These are phyloP conservation scores for Sugiyamaella novakii DNA, from an alignment of 1,139 yeast species.

Conservation along the genomic window DNA sequence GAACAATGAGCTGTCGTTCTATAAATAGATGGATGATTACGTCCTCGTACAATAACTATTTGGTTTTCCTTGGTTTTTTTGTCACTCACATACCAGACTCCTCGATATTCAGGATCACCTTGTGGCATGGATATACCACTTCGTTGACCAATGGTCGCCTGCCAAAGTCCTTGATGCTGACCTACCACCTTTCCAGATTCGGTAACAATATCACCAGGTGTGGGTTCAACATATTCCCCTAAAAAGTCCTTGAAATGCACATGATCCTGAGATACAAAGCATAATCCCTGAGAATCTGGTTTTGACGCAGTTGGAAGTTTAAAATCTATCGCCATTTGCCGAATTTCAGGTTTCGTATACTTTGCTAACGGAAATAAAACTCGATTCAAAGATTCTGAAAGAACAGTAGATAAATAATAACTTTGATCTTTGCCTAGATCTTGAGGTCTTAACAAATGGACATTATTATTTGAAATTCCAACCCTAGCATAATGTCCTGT, in stretches of 20 bases:
- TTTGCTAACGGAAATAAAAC: slow-evolving; percentile 81
- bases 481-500: slow-evolving; percentile 91
- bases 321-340: slow-evolving; percentile 61
- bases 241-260: slow-evolving; percentile 75
- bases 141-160: slow-evolving; percentile 90
- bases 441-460: slow-evolving; percentile 60
- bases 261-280: slow-evolving; percentile 77
- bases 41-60: slow-evolving; percentile 74
- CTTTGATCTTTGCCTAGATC: slow-evolving; percentile 82
- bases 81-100: slow-evolving; percentile 84
- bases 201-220: slow-evolving; percentile 77
- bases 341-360: slow-evolving; percentile 69
- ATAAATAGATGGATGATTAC: slow-evolving; percentile 62
- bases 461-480: slow-evolving; percentile 40
- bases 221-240: slow-evolving; percentile 68
- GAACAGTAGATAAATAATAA: slow-evolving; percentile 76
- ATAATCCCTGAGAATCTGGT: slow-evolving; percentile 92
- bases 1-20: slow-evolving; percentile 48
- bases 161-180: slow-evolving; percentile 83
- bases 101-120: slow-evolving; percentile 70
- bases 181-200: slow-evolving; percentile 75
- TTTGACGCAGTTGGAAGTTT: slow-evolving; percentile 67
- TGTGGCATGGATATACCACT: slow-evolving; percentile 83
- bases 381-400: slow-evolving; percentile 49
- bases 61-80: slow-evolving; percentile 67